Conservation (phyloP, 306 rosid species). For the Quercus engelmannii region DNA sequence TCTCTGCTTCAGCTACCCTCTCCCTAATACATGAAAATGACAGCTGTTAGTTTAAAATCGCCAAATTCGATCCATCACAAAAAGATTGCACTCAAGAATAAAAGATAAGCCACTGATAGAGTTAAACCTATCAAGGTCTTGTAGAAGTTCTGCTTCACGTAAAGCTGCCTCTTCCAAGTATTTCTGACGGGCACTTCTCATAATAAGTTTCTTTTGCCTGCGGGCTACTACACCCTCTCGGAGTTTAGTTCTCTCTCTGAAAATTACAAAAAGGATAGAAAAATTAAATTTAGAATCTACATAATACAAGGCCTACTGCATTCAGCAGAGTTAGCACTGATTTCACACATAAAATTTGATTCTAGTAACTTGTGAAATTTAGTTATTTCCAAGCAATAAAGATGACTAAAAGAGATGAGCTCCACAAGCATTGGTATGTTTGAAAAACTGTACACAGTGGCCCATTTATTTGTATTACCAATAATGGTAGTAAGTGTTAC, state of each 20-base stretch:
- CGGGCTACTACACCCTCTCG: slow-evolving; percentile 67
- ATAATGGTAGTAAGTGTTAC: not conserved
- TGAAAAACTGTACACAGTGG: not conserved
- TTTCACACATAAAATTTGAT: not conserved
- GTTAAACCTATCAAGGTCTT: slow-evolving; percentile 80
- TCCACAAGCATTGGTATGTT: not conserved
- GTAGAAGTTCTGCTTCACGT: slow-evolving; percentile 76
- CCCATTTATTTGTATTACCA: not conserved
- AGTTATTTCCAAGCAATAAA: not conserved
- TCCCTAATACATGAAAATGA: slow-evolving; percentile 47
- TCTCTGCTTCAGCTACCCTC: slow-evolving; percentile 73
- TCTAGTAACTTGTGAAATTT: not conserved
- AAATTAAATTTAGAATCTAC: not conserved
- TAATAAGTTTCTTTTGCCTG: slow-evolving; percentile 65
- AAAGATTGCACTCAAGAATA: slow-evolving; percentile 6
- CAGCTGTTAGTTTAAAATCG: slow-evolving; percentile 11
- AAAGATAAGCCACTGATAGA: slow-evolving; percentile 14
- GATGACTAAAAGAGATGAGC: not conserved
- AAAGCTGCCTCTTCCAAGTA: slow-evolving; percentile 69
- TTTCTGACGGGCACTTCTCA: slow-evolving; percentile 69
- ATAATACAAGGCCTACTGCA: not conserved
- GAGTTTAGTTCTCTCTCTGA: slow-evolving; percentile 72
- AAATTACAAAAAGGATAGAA: slow-evolving; percentile 11
- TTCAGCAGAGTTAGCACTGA: not conserved
- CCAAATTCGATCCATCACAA: not conserved